phyloP scores from a whole-genome alignment of 257 asterid species.

The Penstemon davidsonii region DNA sequence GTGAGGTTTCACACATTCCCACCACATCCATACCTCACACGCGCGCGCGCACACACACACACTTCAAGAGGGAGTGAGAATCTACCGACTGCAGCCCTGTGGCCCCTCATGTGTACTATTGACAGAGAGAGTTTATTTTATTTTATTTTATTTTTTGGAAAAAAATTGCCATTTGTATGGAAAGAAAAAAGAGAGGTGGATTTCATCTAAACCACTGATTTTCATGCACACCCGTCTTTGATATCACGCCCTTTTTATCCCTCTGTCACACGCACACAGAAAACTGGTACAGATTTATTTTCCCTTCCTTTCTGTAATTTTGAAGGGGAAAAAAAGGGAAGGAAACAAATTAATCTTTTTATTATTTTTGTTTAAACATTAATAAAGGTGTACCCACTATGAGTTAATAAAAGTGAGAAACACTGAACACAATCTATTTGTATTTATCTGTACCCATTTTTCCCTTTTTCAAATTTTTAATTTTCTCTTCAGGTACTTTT shows the following conservation, averaged over 20 bases:
- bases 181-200: constrained; percentile 9
- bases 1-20: no score
- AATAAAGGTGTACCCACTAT: constrained; percentile 19
- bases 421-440: background rate
- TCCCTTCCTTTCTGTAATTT: background rate
- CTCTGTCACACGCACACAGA: no score
- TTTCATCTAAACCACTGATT: constrained; percentile 30
- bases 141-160: background rate
- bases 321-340: background rate
- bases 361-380: constrained; percentile 27
- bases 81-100: no score
- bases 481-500: constrained; percentile 34
- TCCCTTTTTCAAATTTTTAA: background rate
- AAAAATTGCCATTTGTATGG: background rate
- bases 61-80: no score
- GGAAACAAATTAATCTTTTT: constrained; percentile 3
- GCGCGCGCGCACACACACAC: no score
- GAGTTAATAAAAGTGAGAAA: background rate
- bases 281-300: background rate
- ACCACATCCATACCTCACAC: no score
- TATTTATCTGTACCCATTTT: background rate
- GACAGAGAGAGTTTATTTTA: no score
- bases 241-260: background rate
- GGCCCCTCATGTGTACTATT: no score
- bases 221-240: constrained; percentile 29